Evolutionary conservation across 805 yeast genomes (phyloP), one percentile per base, ranked within the genome.

Genomic region (Kregervanrija pseudodelftensis): DNA sequence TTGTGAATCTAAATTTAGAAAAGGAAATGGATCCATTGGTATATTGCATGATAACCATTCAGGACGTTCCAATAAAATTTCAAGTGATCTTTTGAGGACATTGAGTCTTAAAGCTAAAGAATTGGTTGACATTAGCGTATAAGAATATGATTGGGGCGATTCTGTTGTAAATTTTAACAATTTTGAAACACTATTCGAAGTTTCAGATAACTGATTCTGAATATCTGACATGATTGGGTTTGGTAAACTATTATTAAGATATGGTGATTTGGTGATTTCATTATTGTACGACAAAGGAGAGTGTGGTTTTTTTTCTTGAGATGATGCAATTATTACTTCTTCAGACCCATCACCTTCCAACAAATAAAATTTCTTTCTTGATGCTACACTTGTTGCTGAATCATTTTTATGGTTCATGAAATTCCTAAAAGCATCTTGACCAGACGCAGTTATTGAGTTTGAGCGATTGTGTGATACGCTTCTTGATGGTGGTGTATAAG

Each of bases 131-230:
- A 86, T 65, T 43, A 84, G 85, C 3, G 93, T 87, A 59, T 87
- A 87, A 0, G 95, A 85, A 58, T 84, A 87, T 2, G 95, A 84
- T 59, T 85, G 90, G 1, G 93, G 77, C 11, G 93, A 84, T 53
- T 84, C 89, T 22, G 80, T 78, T 5, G 91, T 88, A 56, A 86
- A 82, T 49, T 71, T 74, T 35, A 80, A 30, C 34, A 49, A 47
- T 15, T 47, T 43, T 11, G 36, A 28, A 15, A 36, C 22, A 13
- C 36, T 36, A 13, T 39, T 22, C 8, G 8, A 22, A 5, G 28
- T 22, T 22, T 22, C 28, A 5, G 28, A 22, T 22, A 8, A 22
- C 28, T 7, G 8, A 7, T 22, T 22, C 8, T 22, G 28, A 4
- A 22, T 5, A 22, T 22, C 28, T 22, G 28, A 8, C 8, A 22